phyloP scores from a whole-genome alignment of 75 land plant genomes.

The Pinus albicaulis region DNA sequence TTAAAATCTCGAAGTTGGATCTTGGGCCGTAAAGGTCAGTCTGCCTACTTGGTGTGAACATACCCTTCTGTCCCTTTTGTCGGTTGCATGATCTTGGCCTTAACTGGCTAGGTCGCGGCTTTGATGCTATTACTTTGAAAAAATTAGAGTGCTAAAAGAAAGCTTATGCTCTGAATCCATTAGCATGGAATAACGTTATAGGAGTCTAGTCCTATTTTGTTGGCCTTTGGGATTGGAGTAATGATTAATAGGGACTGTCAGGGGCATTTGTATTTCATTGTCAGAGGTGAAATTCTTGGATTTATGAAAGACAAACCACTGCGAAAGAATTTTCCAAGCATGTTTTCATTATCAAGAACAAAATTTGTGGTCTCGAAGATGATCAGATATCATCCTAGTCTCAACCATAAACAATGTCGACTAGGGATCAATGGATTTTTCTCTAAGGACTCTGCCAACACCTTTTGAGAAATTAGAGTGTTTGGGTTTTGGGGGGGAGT shows the following conservation, averaged over 20 bases:
- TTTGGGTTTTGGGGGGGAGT: not conserved
- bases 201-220: not conserved
- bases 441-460: not conserved
- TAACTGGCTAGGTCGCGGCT: too few species aligned
- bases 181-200: not conserved
- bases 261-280: not conserved
- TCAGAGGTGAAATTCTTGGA: not conserved
- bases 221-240: not conserved
- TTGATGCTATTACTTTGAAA: too few species aligned
- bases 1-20: not conserved
- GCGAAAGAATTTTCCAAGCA: not conserved
- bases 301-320: not conserved
- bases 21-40: too few species aligned
- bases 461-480: not conserved
- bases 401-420: not conserved
- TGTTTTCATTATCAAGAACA: not conserved
- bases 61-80: too few species aligned
- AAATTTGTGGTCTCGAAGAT: not conserved
- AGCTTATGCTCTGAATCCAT: not conserved
- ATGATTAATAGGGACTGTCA: not conserved
- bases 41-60: too few species aligned
- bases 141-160: not conserved
- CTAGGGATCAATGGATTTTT: not conserved
- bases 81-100: too few species aligned
- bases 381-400: not conserved